Evolutionary conservation across 2,329 filamentous ascomycete species (phyloP).

Genomic region (Ophiostoma tasmaniense): DNA sequence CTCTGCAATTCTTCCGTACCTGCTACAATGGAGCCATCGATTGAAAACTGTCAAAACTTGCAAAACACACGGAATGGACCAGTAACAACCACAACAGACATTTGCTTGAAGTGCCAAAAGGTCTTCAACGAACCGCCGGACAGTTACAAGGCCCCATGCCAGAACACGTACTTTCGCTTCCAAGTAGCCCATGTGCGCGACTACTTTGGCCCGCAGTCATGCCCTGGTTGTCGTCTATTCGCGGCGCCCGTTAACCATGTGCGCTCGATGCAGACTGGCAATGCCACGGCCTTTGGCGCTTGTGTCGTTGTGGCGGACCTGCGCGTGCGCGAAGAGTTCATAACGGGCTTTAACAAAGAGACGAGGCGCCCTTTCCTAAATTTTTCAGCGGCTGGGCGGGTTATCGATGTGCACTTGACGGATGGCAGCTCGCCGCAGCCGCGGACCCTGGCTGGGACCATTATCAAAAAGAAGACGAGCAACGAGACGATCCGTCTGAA

Average conservation of each 20-base stretch:
- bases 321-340: background rate
- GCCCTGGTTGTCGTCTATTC: background rate
- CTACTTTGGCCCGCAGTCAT: background rate
- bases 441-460: background rate
- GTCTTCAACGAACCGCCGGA: background rate
- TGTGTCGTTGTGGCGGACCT: background rate
- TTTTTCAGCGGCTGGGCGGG: background rate
- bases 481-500: background rate
- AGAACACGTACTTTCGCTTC: background rate
- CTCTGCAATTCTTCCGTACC: background rate
- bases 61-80: background rate
- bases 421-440: background rate
- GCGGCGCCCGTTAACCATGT: background rate
- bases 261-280: background rate
- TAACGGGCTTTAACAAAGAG: background rate
- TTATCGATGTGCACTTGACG: background rate
- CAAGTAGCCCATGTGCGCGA: background rate
- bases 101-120: background rate
- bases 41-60: background rate
- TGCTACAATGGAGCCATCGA: background rate
- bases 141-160: background rate
- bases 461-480: background rate
- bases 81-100: background rate
- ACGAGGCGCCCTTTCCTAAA: background rate
- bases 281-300: background rate